Conservation (phyloP, 1,284 basidiomycete genomes). For the Somion occarium region DNA sequence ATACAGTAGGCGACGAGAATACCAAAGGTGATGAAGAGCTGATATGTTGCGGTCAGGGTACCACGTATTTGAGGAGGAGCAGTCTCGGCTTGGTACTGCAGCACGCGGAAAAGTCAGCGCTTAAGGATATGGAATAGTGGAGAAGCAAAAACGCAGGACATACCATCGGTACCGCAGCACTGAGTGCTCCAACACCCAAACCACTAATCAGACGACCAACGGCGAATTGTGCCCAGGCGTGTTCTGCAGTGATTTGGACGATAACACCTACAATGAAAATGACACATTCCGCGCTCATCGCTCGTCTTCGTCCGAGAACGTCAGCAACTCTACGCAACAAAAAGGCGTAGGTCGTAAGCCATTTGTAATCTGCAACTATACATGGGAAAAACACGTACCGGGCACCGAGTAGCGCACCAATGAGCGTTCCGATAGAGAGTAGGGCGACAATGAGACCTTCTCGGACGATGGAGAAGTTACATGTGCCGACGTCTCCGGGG, state of each 20-base stretch:
- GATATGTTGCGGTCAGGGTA: constrained; percentile 45
- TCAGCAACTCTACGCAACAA: constrained; percentile 53
- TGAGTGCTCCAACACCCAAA: constrained; percentile 66
- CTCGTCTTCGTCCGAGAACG: constrained; percentile 60
- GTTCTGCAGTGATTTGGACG: constrained; percentile 48
- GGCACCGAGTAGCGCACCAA: constrained; percentile 57
- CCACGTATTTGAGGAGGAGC: constrained; percentile 77
- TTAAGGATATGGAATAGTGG: too few relatives aligned
- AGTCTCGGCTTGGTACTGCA: constrained; percentile 70
- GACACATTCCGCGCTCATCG: constrained; percentile 66
- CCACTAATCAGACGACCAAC: constrained; percentile 71
- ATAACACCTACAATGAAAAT: constrained; percentile 71
- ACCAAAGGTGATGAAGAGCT: constrained; percentile 70
- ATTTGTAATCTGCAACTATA: too few relatives aligned
- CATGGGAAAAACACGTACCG: constrained; percentile 40
- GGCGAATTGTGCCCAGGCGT: constrained; percentile 58
- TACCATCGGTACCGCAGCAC: constrained; percentile 72
- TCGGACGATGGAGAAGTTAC: constrained; percentile 48
- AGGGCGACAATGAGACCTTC: constrained; percentile 67
- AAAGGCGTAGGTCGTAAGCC: too few relatives aligned
- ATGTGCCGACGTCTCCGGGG: constrained; percentile 36
- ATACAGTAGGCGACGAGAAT: constrained; percentile 73
- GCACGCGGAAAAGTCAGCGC: background rate
- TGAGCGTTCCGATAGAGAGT: constrained; percentile 61
- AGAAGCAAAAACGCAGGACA: constrained; percentile 8